These are phyloP conservation scores for Phytophthora ramorum DNA, from an alignment of 352 stramenopile genomes.

Conservation along the genomic window DNA sequence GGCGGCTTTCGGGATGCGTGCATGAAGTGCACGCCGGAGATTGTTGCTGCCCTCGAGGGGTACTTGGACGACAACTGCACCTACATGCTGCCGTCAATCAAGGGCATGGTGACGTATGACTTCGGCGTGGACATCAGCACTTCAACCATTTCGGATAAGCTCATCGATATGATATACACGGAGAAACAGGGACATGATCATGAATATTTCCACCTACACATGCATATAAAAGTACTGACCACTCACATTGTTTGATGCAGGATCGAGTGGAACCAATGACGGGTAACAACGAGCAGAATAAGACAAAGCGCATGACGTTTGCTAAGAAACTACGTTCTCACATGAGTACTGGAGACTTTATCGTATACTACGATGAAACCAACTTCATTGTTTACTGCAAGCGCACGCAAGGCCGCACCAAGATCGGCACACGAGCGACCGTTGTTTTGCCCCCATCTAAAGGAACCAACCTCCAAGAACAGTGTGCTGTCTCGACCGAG, in stretches of 20 bases:
- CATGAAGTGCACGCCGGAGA: not conserved
- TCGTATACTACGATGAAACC: too few species aligned
- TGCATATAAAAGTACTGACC: too few species aligned
- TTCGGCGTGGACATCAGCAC: not conserved
- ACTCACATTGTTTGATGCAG: too few species aligned
- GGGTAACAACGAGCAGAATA: too few species aligned
- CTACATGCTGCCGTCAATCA: not conserved
- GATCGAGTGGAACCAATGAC: too few species aligned
- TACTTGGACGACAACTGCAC: not conserved
- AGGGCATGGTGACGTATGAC: not conserved
- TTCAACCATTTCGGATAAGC: not conserved
- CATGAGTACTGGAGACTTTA: too few species aligned
- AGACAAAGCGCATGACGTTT: too few species aligned
- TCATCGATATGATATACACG: constrained; percentile 1
- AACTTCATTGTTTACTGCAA: too few species aligned
- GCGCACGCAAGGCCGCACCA: too few species aligned
- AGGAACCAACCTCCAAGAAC: constrained; percentile 11
- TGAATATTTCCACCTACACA: not conserved
- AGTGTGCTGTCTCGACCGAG: not conserved
- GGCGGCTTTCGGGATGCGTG: not conserved
- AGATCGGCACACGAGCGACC: constrained; percentile 4
- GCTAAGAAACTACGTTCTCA: too few species aligned
- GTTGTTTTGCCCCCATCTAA: constrained; percentile 10
- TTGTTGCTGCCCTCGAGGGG: too few species aligned
- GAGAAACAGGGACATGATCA: not conserved